Evolutionary conservation across 129 eudicot species (phyloP).

Genomic region (Tanacetum coccineum): DNA sequence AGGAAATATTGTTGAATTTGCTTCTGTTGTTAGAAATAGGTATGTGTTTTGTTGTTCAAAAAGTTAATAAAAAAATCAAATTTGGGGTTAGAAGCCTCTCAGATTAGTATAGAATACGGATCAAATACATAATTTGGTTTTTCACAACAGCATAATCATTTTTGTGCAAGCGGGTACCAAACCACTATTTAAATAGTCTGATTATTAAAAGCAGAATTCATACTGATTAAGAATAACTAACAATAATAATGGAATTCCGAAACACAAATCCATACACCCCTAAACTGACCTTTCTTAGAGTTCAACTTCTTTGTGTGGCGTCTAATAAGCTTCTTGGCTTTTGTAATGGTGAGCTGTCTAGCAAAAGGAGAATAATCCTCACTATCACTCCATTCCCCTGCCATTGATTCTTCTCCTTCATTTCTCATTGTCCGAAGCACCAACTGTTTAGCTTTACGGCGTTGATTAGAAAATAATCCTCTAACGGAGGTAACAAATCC

Average conservation of each 20-base stretch:
- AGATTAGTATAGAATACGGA: background rate
- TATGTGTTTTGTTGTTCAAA: background rate
- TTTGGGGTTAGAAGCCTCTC: background rate
- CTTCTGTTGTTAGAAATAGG: background rate
- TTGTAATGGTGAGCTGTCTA: slow-evolving; percentile 83
- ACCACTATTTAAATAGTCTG: too few relatives aligned
- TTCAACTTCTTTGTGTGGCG: slow-evolving; percentile 85
- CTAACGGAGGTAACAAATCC: slow-evolving; percentile 82
- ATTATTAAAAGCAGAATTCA: too few relatives aligned
- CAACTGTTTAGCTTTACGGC: slow-evolving; percentile 91
- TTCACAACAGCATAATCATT: too few relatives aligned
- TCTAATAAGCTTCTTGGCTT: slow-evolving; percentile 68
- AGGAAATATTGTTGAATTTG: background rate
- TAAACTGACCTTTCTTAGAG: slow-evolving; percentile 63
- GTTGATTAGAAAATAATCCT: slow-evolving; percentile 75
- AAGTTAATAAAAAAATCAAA: too few relatives aligned
- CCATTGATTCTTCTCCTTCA: slow-evolving; percentile 65
- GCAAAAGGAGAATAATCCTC: slow-evolving; percentile 96
- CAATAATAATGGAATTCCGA: background rate
- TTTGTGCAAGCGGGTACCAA: too few relatives aligned
- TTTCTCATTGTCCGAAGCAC: slow-evolving; percentile 96
- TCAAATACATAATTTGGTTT: too few relatives aligned
- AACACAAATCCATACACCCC: background rate
- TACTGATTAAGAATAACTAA: background rate
- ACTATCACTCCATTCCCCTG: slow-evolving; percentile 83